phyloP scores from a whole-genome alignment of 345 rosid genomes.

The Rhodomyrtus tomentosa region DNA sequence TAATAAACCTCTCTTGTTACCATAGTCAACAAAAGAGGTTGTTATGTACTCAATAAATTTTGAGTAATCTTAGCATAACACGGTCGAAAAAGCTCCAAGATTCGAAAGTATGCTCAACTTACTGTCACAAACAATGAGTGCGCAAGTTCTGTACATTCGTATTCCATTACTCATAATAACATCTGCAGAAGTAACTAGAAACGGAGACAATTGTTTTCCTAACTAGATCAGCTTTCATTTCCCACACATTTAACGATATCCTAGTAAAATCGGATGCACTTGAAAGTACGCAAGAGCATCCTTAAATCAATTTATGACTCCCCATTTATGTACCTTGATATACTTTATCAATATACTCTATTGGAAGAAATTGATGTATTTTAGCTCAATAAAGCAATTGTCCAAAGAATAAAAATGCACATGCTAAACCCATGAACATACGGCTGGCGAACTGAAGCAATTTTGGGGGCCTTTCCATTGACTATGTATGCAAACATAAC shows the following conservation, averaged over 20 bases:
- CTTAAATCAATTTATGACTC: not conserved
- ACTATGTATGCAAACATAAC: not conserved
- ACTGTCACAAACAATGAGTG: not conserved
- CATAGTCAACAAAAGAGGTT: not conserved
- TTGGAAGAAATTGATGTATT: not conserved
- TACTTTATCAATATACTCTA: not conserved
- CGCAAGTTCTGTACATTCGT: not conserved
- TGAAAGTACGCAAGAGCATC: not conserved
- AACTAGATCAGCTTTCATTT: not conserved
- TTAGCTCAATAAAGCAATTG: not conserved
- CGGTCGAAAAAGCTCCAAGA: not conserved
- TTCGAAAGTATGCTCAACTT: not conserved
- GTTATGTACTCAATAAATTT: not conserved
- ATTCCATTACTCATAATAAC: not conserved
- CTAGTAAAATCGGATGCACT: not conserved
- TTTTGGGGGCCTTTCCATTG: not conserved
- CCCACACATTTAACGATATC: not conserved
- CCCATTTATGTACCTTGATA: not conserved
- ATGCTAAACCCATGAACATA: not conserved
- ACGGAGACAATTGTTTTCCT: not conserved
- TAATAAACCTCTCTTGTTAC: too few species aligned
- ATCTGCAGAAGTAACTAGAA: not conserved
- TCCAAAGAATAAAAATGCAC: not conserved
- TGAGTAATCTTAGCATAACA: not conserved
- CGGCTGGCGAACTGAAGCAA: not conserved